These are phyloP conservation scores for Arthrobotrys entomopaga DNA, from an alignment of 2,329 filamentous ascomycete species.

Conservation along the genomic window DNA sequence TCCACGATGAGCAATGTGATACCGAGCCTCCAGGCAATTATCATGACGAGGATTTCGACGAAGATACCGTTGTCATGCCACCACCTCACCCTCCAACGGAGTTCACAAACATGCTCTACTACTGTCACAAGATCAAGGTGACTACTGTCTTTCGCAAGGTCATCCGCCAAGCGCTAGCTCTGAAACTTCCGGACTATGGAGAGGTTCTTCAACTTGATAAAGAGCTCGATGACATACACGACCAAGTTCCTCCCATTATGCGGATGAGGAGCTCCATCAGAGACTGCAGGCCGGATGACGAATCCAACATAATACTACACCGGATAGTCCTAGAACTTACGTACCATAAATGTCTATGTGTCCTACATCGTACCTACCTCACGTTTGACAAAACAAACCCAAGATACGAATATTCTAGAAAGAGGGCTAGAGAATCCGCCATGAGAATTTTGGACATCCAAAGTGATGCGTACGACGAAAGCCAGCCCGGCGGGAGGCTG, in stretches of 20 bases:
- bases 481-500: slow-evolving; percentile 57
- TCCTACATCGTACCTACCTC: slow-evolving; percentile 57
- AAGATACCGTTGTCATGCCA: slow-evolving; percentile 64
- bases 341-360: slow-evolving; percentile 64
- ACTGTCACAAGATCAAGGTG: slow-evolving; percentile 64
- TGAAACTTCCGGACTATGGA: slow-evolving; percentile 59
- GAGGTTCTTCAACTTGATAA: slow-evolving; percentile 61
- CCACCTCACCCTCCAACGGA: slow-evolving; percentile 64
- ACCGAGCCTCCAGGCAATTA: slow-evolving; percentile 65
- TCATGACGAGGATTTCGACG: slow-evolving; percentile 67
- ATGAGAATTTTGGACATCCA: slow-evolving; percentile 59
- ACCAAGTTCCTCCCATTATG: slow-evolving; percentile 63
- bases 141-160: slow-evolving; percentile 64
- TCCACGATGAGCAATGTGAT: slow-evolving; percentile 66
- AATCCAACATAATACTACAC: slow-evolving; percentile 65
- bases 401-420: slow-evolving; percentile 36
- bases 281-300: slow-evolving; percentile 64
- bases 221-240: slow-evolving; percentile 62
- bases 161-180: slow-evolving; percentile 63
- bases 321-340: slow-evolving; percentile 66
- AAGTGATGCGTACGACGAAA: slow-evolving; percentile 65
- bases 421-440: slow-evolving; percentile 26
- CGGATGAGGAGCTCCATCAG: slow-evolving; percentile 63
- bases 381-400: slow-evolving; percentile 44
- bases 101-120: slow-evolving; percentile 64